Base-by-base conservation (phyloP, 352 stramenopile genomes). In the Globisporangium lucens region DNA sequence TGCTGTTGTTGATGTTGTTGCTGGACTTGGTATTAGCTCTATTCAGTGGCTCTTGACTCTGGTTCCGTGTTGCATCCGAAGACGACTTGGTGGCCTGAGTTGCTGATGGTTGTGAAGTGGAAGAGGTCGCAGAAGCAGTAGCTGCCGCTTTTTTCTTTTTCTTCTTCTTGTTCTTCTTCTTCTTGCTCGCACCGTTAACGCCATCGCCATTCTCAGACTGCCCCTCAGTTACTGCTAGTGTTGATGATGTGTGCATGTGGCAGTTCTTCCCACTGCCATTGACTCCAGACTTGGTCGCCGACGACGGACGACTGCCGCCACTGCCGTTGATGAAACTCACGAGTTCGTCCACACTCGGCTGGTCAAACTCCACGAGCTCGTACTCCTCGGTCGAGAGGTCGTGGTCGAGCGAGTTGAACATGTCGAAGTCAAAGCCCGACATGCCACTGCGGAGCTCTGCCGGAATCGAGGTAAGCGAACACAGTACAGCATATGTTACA, bases 291-390 rank as follows among this genome's bases (percentile, higher is more conserved):
- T 51, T 52, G 5, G 55, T 15, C 24, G 66, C 56, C 62, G 67
- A 70, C 24, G 67, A 15, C 13, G 73, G 79, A 4, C 68, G 69
- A 22, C 71, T 71, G 27, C 29, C 56, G 7, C 68, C 69, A 47
- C 78, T 86, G 33, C 85, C 85, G 41, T 93, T 93, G 69, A 93
- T 93, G 55, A 91, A 93, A 76, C 77, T 83, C 67, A 93, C 78
- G 64, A 93, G 75, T 57, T 93, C 85, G 57, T 93, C 85, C 8
- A 93, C 84, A 47, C 85, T 93, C 6, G 85, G 85, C 66, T 93
- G 85, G 52, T 93, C 85, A 64, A 91, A 89, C 71, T 93, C 83
- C 60, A 93, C 85, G 10, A 92, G 65, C 60, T 92, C 82, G 59
- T 91, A 92, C 58, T 93, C 83, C 27, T 91, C 83, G 0, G 83